phyloP scores from a whole-genome alignment of 2,329 filamentous ascomycete species.

The Exophiala calicioides region DNA sequence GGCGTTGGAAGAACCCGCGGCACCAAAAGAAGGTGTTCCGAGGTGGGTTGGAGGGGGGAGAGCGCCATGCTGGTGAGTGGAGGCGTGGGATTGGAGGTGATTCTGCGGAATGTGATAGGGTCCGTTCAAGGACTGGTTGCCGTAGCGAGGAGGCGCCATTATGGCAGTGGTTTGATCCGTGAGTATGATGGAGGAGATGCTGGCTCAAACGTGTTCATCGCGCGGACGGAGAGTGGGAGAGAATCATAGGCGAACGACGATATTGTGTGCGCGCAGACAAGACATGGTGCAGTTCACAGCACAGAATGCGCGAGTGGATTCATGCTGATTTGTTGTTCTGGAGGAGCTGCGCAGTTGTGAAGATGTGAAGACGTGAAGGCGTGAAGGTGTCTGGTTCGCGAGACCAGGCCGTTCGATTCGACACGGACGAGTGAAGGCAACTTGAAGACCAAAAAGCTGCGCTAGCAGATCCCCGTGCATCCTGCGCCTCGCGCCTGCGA shows the following conservation, averaged over 20 bases:
- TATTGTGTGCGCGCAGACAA: conserved; percentile 2
- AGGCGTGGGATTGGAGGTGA: conserved; percentile 45
- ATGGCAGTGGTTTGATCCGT: conserved; percentile 25
- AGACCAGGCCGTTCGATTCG: no score
- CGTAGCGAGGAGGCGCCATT: conserved; percentile 64
- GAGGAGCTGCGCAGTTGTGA: no score
- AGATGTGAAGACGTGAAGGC: no score
- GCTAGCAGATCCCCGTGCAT: no score
- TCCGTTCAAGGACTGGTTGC: conserved; percentile 58
- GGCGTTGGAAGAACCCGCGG: conserved; percentile 39
- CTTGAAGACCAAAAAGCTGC: no score
- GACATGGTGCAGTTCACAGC: conserved; percentile 7
- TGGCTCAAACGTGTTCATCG: conserved; percentile 18
- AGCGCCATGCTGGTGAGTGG: conserved; percentile 48
- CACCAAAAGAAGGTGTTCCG: conserved; percentile 69
- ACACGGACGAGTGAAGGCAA: no score
- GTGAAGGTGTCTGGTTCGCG: no score
- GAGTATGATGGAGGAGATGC: conserved; percentile 3
- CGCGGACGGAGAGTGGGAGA: conserved; percentile 4
- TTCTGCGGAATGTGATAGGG: conserved; percentile 61
- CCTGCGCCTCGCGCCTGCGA: no score
- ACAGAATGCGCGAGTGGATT: no score
- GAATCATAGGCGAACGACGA: conserved; percentile 3
- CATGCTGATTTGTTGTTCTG: no score
- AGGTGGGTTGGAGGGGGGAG: conserved; percentile 60